Evolutionary conservation across 352 stramenopile species (phyloP), one percentile per base, ranked within the genome.

Genomic region (Globisporangium nodosum): DNA sequence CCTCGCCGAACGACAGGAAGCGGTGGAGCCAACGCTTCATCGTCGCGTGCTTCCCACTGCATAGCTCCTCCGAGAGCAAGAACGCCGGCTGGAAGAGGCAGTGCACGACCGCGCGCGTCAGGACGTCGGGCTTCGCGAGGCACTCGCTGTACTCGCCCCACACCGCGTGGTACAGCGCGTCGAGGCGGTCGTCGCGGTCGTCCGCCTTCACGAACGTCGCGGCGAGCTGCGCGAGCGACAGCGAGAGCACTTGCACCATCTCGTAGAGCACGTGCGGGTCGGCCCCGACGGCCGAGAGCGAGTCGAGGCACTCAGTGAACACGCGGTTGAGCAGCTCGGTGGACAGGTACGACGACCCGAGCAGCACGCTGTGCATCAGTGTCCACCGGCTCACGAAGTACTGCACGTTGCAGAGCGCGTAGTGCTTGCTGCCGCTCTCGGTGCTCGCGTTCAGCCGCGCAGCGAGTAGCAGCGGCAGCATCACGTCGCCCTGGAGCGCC

Each of bases 21-120:
- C 70, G 73, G 20, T 62, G 59, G 31, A 90, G 71, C 81, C 80
- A 92, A 33, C 61, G 66, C 59, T 87, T 88, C 52, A 90, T 73
- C 12, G 73, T 61, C 20, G 60, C 50, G 15, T 70, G 60, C 7
- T 75, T 31, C 5, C 58, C 51, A 13, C 57, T 57, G 0, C 62
- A 58, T 1, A 80, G 60, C 30, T 56, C 52, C 3, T 42, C 9
- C 6, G 56, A 52, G 8, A 86, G 47, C 21, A 92, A 49, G 56
- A 94, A 88, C 13, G 68, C 67, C 0, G 81, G 84, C 57, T 90
- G 84, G 69, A 93, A 89, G 21, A 90, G 60, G 21, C 79, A 90
- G 39, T 66, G 69, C 27, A 94, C 61, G 0, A 94, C 75, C 6
- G 76, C 78, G 52, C 73, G 70, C 8, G 82, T 90, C 20, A 94